These are phyloP conservation scores for Aspergillus clavatus DNA, from an alignment of 2,329 filamentous ascomycete genomes.

Conservation along the genomic window DNA sequence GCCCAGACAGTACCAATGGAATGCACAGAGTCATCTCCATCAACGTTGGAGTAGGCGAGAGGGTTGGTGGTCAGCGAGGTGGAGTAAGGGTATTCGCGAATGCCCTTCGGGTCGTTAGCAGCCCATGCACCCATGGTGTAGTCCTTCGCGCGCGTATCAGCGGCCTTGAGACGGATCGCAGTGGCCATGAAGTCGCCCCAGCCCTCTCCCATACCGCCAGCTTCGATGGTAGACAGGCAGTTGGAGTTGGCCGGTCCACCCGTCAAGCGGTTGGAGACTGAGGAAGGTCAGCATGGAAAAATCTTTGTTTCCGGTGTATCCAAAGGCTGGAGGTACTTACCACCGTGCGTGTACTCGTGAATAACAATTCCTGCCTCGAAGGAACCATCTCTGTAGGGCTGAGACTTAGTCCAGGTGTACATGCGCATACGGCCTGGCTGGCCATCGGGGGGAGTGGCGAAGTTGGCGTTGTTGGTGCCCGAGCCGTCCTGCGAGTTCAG, in stretches of 20 bases:
- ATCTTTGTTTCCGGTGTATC: no score
- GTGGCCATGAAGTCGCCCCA: conserved; percentile 16
- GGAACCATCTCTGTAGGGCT: conserved; percentile 5
- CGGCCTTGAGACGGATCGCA: conserved; percentile 11
- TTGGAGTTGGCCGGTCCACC: conserved; percentile 10
- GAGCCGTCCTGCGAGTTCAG: conserved; percentile 16
- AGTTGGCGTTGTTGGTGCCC: conserved; percentile 14
- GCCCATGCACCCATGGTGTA: conserved; percentile 13
- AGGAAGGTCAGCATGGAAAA: no score
- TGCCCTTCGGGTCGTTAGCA: conserved; percentile 2
- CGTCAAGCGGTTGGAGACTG: conserved; percentile 14
- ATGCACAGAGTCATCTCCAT: conserved; percentile 7
- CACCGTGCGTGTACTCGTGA: conserved; percentile 15
- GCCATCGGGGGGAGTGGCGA: conserved; percentile 13
- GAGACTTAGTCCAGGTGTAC: conserved; percentile 10
- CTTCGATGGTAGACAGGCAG: conserved; percentile 9
- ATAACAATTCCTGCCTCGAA: conserved; percentile 15
- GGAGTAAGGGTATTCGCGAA: conserved; percentile 12
- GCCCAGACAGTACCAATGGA: conserved; percentile 13
- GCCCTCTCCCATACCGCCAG: conserved; percentile 16
- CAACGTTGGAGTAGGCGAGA: conserved; percentile 8
- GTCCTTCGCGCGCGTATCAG: conserved; percentile 5
- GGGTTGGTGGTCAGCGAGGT: conserved; percentile 10
- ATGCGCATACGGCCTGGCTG: conserved; percentile 13
- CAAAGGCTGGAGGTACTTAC: conserved; percentile 6